Percentiles rank a stretch among this genome's conserved stretches.
Conservation (phyloP, 2,329 filamentous ascomycete genomes). For the Didymella pomorum region DNA sequence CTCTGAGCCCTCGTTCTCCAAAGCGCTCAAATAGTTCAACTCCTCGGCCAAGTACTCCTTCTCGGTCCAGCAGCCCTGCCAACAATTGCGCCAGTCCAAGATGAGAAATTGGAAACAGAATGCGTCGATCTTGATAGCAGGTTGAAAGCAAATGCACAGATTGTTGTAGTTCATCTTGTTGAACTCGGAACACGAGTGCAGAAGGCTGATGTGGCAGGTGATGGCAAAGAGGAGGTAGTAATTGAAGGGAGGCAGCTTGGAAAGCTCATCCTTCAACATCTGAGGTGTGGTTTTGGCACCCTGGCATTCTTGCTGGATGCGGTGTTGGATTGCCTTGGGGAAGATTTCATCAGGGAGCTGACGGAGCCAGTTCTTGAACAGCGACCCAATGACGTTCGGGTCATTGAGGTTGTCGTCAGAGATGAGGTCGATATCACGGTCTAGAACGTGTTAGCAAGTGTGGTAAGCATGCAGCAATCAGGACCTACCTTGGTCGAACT, state of each 20-base stretch:
- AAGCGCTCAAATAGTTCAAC: conserved; percentile 39
- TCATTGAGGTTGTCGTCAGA: conserved; percentile 88
- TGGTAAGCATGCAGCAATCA: background rate
- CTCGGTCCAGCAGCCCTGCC: conserved; percentile 95
- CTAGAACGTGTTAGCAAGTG: conserved; percentile 54
- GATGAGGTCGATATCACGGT: conserved; percentile 89
- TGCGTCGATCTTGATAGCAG: conserved; percentile 93
- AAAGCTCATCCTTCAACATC: conserved; percentile 87
- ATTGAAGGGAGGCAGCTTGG: conserved; percentile 93
- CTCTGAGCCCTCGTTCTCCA: conserved; percentile 26
- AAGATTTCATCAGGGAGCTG: conserved; percentile 95
- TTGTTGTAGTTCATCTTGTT: conserved; percentile 99
- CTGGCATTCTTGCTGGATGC: conserved; percentile 79
- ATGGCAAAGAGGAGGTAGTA: conserved; percentile 98
- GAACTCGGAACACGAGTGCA: conserved; percentile 89
- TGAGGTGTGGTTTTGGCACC: conserved; percentile 83
- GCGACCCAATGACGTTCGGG: conserved; percentile 93
- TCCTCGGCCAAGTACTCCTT: conserved; percentile 65
- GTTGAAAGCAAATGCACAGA: conserved; percentile 95
- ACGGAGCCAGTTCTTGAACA: conserved; percentile 95
- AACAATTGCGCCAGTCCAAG: conserved; percentile 94
- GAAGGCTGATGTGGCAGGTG: conserved; percentile 90
- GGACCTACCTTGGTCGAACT: conserved; percentile 81
- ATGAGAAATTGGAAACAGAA: conserved; percentile 97
- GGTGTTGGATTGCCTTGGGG: conserved; percentile 81